Conservation (phyloP, 495 filamentous ascomycete species). For the Penicillium flavigenum region DNA sequence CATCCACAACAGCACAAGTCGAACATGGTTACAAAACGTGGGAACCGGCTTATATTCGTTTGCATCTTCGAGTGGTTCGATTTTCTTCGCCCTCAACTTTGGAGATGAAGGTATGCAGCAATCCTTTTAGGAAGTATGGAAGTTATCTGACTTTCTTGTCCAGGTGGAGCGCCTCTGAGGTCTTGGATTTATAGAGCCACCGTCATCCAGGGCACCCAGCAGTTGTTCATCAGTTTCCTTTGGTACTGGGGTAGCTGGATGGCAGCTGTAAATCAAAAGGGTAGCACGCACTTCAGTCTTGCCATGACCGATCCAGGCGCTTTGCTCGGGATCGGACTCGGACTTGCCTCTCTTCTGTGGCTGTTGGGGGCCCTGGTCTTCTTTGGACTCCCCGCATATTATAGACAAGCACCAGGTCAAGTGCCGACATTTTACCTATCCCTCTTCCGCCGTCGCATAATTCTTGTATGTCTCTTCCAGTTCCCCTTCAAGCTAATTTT, state of each 20-base stretch:
- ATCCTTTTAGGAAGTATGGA: not conserved
- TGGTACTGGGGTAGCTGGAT: constrained; percentile 63
- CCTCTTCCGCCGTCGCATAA: constrained; percentile 56
- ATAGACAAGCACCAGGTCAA: constrained; percentile 61
- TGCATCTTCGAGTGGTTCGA: constrained; percentile 49
- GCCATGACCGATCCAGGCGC: constrained; percentile 41
- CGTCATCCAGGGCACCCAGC: constrained; percentile 61
- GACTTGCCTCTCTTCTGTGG: constrained; percentile 55
- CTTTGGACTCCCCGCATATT: constrained; percentile 48
- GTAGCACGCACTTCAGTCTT: constrained; percentile 23
- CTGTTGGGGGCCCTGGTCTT: constrained; percentile 39
- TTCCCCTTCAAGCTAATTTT: constrained; percentile 1
- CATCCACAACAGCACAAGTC: constrained; percentile 35
- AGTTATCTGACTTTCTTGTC: constrained; percentile 16
- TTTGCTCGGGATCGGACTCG: constrained; percentile 53
- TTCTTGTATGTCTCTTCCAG: constrained; percentile 36
- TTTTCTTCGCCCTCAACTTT: constrained; percentile 56
- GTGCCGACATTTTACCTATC: constrained; percentile 58
- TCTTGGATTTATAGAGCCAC: constrained; percentile 64
- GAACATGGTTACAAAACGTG: constrained; percentile 50
- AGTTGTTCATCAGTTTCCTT: constrained; percentile 58
- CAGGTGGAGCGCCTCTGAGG: constrained; percentile 55
- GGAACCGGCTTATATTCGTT: constrained; percentile 46
- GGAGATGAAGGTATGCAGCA: constrained; percentile 39
- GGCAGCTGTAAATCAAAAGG: constrained; percentile 26